Evolutionary conservation across 345 rosid species (phyloP).

Genomic region (Atalantia buxifolia): DNA sequence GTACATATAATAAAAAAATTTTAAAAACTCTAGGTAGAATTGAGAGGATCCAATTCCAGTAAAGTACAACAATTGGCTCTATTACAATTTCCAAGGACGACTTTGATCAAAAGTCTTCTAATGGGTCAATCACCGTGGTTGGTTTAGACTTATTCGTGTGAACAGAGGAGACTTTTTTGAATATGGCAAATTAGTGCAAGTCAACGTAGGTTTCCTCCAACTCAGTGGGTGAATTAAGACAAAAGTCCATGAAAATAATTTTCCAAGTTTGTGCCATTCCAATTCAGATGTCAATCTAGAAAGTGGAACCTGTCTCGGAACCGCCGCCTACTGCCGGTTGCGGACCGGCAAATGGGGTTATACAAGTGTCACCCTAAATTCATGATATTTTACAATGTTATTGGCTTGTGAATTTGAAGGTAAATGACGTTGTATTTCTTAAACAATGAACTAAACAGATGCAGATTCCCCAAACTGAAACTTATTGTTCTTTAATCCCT

Average conservation of each 20-base stretch:
- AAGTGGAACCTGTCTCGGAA: background rate
- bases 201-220: slow-evolving; percentile 11
- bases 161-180: slow-evolving; percentile 11
- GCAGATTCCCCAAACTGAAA: too few relatives aligned
- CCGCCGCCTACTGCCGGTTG: background rate
- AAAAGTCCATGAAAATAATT: background rate
- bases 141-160: slow-evolving; percentile 11
- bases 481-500: too few relatives aligned
- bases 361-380: background rate
- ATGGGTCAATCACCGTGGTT: background rate
- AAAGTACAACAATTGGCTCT: background rate
- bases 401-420: background rate
- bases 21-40: too few relatives aligned
- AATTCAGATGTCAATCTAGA: background rate
- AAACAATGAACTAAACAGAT: too few relatives aligned
- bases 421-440: too few relatives aligned
- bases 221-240: background rate
- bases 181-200: background rate
- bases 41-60: too few relatives aligned
- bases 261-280: slow-evolving; percentile 1
- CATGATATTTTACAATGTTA: background rate
- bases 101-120: background rate
- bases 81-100: background rate
- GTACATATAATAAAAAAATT: too few relatives aligned
- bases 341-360: background rate